Evolutionary conservation across 768 basidiomycete species (phyloP).

Genomic region (Leccinellum rugosiceps): DNA sequence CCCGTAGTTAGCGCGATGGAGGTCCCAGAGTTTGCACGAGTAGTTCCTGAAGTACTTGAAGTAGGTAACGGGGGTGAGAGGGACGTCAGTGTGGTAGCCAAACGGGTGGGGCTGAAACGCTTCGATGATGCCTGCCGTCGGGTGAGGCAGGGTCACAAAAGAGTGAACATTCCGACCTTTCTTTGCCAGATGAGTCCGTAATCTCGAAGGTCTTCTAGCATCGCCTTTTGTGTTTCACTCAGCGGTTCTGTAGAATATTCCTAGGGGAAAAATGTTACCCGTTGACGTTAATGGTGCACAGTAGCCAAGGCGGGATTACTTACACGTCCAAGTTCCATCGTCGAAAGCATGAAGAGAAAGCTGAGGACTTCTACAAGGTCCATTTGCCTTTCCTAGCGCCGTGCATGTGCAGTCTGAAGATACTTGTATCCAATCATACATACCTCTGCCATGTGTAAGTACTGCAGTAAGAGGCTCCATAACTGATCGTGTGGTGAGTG

Average conservation of each 20-base stretch:
- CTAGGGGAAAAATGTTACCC: conserved; percentile 37
- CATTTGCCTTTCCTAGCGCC: conserved; percentile 73
- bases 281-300: neutral
- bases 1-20: conserved; percentile 40
- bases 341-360: conserved; percentile 96
- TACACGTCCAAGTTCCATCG: conserved; percentile 91
- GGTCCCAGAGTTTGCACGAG: conserved; percentile 14
- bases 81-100: conserved; percentile 92
- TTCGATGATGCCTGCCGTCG: conserved; percentile 57
- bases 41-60: conserved; percentile 31
- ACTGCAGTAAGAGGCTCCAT: conserved; percentile 92
- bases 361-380: conserved; percentile 91
- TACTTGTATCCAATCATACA: conserved; percentile 9
- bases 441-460: conserved; percentile 84
- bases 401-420: conserved; percentile 13
- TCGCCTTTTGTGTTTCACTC: conserved; percentile 74
- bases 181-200: conserved; percentile 93
- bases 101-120: conserved; percentile 90
- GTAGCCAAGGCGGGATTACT: conserved; percentile 20
- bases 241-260: conserved; percentile 87
- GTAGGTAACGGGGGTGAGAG: conserved; percentile 79
- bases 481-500: conserved; percentile 92
- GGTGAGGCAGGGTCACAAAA: conserved; percentile 12
- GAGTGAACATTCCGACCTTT: conserved; percentile 44
- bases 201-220: conserved; percentile 89